Base-by-base conservation (phyloP, 106 monocot genomes). In the Narthecium ossifragum region DNA sequence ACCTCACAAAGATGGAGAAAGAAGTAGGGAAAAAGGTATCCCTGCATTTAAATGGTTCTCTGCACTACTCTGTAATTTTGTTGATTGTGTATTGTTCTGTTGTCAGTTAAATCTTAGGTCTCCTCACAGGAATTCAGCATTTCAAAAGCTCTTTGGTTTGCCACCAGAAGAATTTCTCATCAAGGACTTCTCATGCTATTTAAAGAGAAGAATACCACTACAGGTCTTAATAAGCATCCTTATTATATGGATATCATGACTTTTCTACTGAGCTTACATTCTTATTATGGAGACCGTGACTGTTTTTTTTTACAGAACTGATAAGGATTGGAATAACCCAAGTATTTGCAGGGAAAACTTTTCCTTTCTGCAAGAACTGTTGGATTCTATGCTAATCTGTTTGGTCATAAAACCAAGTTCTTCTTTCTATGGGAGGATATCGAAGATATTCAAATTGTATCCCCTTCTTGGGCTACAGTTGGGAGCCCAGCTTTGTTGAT, bases 341-440 rank as follows among this genome's bases (percentile, higher is more conserved):
- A n/a, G n/a, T n/a, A n/a, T n/a, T n/a, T 74, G 31, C 78, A 88
- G 88, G 88, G 88, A 14, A 83, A 69, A 47, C 56, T 88, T 5
- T 88, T 76, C 60, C 33, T 88, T 17, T 88, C 83, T 21, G 66
- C 83, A 53, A 73, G 88, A 65, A 64, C 77, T 20, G 36, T 88
- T 45, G 88, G 83, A 4, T 88, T 88, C 56, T 73, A 88, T 61
- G 60, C 80, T 28, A 88, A 83, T 49, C 20, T 86, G 1, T 59
- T 82, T 54, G 88, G 88, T 25, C 73, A 76, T 62, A 88, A 83
- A 55, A 88, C 88, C 18, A 83, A 73, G 25, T 83, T 88, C 51
- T 88, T 76, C 70, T 75, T 88, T 70, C 70, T 83, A 17, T 88
- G 88, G 88, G 88, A 80, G 53, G 83, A 88, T 54, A 73, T 88